Evolutionary conservation across 1,284 basidiomycete genomes (phyloP).

Genomic region (Austroboletus niveus): DNA sequence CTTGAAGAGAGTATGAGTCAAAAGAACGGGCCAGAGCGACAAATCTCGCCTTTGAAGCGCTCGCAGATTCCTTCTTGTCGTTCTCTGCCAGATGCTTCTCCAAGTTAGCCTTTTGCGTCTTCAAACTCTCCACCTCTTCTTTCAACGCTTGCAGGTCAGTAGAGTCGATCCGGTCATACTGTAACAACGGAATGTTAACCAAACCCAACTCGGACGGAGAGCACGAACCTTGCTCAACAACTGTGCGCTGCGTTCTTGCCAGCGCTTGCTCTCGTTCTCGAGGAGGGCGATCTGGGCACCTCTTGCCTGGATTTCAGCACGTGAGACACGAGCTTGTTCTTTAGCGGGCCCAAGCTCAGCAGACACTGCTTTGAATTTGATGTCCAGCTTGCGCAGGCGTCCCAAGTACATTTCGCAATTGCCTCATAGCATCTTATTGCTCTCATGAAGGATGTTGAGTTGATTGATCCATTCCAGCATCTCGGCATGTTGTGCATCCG

Average conservation of each 20-base stretch:
- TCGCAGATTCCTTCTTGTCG: slow-evolving; percentile 38
- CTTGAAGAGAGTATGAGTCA: no score
- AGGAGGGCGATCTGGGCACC: slow-evolving; percentile 69
- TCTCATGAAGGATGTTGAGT: slow-evolving; percentile 84
- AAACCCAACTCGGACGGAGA: neutral
- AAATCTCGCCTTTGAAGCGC: slow-evolving; percentile 40
- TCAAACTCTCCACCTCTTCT: slow-evolving; percentile 63
- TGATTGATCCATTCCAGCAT: slow-evolving; percentile 87
- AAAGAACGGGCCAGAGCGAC: no score
- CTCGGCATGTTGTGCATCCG: slow-evolving; percentile 81
- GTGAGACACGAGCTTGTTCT: slow-evolving; percentile 64
- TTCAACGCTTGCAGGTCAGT: slow-evolving; percentile 83
- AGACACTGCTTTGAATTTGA: slow-evolving; percentile 56
- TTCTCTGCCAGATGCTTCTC: slow-evolving; percentile 40
- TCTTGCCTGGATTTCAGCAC: slow-evolving; percentile 74
- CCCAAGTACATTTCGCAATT: slow-evolving; percentile 70
- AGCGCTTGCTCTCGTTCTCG: slow-evolving; percentile 77
- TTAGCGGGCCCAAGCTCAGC: slow-evolving; percentile 74
- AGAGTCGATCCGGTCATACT: slow-evolving; percentile 89
- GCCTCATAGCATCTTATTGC: slow-evolving; percentile 80
- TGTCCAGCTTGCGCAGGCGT: slow-evolving; percentile 64
- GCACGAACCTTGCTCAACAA: slow-evolving; percentile 69
- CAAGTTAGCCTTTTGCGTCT: slow-evolving; percentile 41
- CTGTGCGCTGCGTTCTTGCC: slow-evolving; percentile 83
- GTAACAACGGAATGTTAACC: neutral